Percentiles rank a stretch among this genome's conserved stretches.
These are phyloP conservation scores for Rugonectria rugulosa DNA, from an alignment of 2,329 filamentous ascomycete genomes.

Conservation along the genomic window DNA sequence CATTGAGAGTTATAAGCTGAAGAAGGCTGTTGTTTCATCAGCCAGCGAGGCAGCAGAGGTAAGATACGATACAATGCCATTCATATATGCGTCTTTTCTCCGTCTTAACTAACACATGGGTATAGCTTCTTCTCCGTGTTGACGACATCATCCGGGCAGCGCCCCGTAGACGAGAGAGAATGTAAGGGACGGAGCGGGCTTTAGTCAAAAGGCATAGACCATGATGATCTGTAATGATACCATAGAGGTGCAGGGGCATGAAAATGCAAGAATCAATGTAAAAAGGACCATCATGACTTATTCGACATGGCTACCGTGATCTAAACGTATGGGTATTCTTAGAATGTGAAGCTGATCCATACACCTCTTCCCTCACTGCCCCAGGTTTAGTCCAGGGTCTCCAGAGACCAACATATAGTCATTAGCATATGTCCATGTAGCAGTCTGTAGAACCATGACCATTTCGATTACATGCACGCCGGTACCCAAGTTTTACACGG, in stretches of 20 bases:
- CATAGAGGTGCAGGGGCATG: slow-evolving; percentile 45
- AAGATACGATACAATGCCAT: slow-evolving; percentile 46
- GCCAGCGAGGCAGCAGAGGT: slow-evolving; percentile 97
- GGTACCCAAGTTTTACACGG: no score
- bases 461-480: no score
- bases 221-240: slow-evolving; percentile 50
- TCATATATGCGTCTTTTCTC: background rate
- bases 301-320: background rate
- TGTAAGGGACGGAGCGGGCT: slow-evolving; percentile 41
- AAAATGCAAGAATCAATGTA: slow-evolving; percentile 32
- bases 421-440: no score
- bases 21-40: slow-evolving; percentile 95
- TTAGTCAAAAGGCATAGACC: slow-evolving; percentile 39
- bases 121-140: slow-evolving; percentile 86
- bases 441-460: no score
- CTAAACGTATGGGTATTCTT: no score
- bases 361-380: no score
- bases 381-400: no score
- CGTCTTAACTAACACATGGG: slow-evolving; percentile 30
- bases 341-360: no score
- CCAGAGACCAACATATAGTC: no score
- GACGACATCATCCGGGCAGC: slow-evolving; percentile 98
- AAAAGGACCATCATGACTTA: slow-evolving; percentile 36
- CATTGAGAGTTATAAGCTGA: slow-evolving; percentile 98
- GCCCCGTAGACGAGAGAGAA: slow-evolving; percentile 65